Evolutionary conservation across 139 green algal species (phyloP), one percentile per base, ranked within the genome.

Genomic region (Chlorella ohadii): DNA sequence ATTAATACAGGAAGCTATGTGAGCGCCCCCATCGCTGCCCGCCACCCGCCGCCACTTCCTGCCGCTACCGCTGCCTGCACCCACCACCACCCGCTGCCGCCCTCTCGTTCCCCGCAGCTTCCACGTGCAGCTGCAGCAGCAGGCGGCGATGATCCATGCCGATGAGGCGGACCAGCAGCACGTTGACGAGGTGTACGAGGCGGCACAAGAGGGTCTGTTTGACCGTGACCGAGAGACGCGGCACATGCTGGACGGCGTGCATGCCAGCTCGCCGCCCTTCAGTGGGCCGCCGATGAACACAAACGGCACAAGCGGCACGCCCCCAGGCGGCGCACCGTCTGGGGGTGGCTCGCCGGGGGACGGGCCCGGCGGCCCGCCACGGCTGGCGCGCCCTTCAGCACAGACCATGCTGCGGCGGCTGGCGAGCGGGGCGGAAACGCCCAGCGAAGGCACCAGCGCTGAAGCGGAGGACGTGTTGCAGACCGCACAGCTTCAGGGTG

Each of bases 401-500:
- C 51, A 59, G 51, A 59, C 12, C 51, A 59, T 59, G 51, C 51
- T 59, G 51, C 51, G 51, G 51, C 51, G 51, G 51, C 51, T 23
- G 51, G 12, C 51, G 11, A 59, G 51, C 51, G 51, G 51, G 12
- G 51, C 51, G 9, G 51, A 20, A 13, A n/a, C 38, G 38, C 6
- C 44, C 44, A 81, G 56, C 55, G 56, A 31, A 0, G 74, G 28
- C 1, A 36, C 56, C 25, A 57, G 34, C 76, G 38, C 65, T 22
- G 76, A 82, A 1, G 16, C 27, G 4, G 76, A 72, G 2, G 36
- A 82, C n/a, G 55, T 25, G 19, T 25, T 82, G 51, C 76, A 82
- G 27, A 23, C 71, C 23, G 38, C 57, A 27, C 59, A 33, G 36
- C 59, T 63, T 0, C 22, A 72, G 76, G 76, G 76, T 82, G 76